These are phyloP conservation scores for Penicillium brevicompactum DNA, from an alignment of 2,329 filamentous ascomycete genomes.

Conservation along the genomic window DNA sequence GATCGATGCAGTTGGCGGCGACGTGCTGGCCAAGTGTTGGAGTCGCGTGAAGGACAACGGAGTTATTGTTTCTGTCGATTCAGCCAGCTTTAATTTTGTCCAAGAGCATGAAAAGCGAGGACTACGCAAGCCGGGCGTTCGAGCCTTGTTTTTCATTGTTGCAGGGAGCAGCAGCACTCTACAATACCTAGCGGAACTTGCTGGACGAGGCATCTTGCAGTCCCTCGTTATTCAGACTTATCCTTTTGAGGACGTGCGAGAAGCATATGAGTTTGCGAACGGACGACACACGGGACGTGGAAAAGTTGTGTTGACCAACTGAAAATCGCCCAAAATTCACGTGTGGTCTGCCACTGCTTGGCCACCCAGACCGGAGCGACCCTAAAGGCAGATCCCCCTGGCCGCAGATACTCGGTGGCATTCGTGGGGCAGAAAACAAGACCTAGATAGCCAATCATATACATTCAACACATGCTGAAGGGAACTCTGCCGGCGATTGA, in stretches of 20 bases:
- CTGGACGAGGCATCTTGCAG: background rate
- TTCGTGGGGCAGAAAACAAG: no score
- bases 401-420: no score
- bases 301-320: background rate
- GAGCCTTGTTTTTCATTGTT: background rate
- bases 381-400: no score
- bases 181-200: background rate
- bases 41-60: conserved; percentile 31
- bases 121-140: background rate
- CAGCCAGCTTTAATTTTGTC: background rate
- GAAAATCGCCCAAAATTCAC: background rate
- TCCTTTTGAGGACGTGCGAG: background rate
- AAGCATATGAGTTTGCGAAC: background rate
- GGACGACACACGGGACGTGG: background rate
- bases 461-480: no score
- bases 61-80: conserved; percentile 34
- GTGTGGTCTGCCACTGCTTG: background rate
- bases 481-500: no score
- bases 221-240: background rate
- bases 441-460: no score
- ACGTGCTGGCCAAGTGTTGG: conserved; percentile 33
- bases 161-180: background rate
- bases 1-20: conserved; percentile 36
- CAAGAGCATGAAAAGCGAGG: background rate
- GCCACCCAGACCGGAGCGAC: no score